Evolutionary conservation across 768 basidiomycete genomes (phyloP).

Genomic region (Omphalotus guepiniiformis): DNA sequence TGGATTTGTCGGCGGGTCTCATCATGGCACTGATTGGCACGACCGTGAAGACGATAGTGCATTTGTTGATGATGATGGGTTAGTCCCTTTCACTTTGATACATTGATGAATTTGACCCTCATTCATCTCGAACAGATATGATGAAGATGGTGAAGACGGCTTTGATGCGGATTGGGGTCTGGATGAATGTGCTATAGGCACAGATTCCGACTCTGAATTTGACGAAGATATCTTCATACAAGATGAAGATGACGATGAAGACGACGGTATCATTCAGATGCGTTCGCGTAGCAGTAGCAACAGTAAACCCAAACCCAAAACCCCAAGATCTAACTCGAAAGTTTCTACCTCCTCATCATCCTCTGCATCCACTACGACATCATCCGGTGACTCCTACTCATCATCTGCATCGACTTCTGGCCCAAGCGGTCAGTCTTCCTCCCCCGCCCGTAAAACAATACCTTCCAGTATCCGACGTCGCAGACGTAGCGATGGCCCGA

Average conservation of each 20-base stretch:
- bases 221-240: slow-evolving; percentile 20
- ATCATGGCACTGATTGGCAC: slow-evolving; percentile 19
- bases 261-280: slow-evolving; percentile 62
- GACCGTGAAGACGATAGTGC: slow-evolving; percentile 11
- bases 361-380: slow-evolving; percentile 21
- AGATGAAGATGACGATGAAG: slow-evolving; percentile 31
- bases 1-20: background rate
- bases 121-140: slow-evolving; percentile 44
- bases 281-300: slow-evolving; percentile 29
- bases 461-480: slow-evolving; percentile 4
- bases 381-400: slow-evolving; percentile 23
- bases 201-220: slow-evolving; percentile 38
- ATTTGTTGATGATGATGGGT: slow-evolving; percentile 39
- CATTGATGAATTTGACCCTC: background rate
- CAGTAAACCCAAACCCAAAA: slow-evolving; percentile 20
- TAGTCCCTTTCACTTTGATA: slow-evolving; percentile 24
- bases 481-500: slow-evolving; percentile 7
- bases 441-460: background rate
- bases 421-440: slow-evolving; percentile 8
- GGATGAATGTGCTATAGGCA: slow-evolving; percentile 29
- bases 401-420: slow-evolving; percentile 15
- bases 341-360: slow-evolving; percentile 41
- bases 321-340: slow-evolving; percentile 40
- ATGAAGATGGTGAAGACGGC: slow-evolving; percentile 62
- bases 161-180: slow-evolving; percentile 39